Evolutionary conservation across 345 rosid species (phyloP).

Genomic region (Citrus trifoliata): DNA sequence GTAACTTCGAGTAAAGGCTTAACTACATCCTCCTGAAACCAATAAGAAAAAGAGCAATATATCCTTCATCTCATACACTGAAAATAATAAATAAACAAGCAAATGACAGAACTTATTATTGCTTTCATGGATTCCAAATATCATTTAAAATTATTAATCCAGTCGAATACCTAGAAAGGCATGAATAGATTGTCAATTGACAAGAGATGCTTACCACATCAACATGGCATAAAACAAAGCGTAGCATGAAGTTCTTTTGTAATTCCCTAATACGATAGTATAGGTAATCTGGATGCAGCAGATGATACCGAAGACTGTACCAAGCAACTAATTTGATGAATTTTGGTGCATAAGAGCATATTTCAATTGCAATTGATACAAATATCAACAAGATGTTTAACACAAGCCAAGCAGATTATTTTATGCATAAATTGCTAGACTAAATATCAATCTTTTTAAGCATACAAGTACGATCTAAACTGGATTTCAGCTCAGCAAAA

Average conservation of each 20-base stretch:
- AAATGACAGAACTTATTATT: not conserved
- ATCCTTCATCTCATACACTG: not conserved
- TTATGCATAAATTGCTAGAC: not conserved
- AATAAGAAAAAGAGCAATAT: constrained; percentile 8
- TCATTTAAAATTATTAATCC: not conserved
- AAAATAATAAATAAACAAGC: not conserved
- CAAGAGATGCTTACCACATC: constrained; percentile 64
- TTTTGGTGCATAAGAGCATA: not conserved
- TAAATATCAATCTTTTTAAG: not conserved
- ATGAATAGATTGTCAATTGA: not conserved
- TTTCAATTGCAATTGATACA: not conserved
- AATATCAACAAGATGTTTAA: not conserved
- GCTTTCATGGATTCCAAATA: not conserved
- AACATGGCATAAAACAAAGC: constrained; percentile 82
- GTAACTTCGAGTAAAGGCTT: constrained; percentile 84
- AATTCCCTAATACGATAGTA: constrained; percentile 87
- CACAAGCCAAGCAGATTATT: not conserved
- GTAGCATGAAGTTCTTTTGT: constrained; percentile 79
- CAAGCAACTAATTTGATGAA: constrained; percentile 10
- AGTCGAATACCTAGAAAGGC: not conserved
- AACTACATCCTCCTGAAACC: constrained; percentile 66
- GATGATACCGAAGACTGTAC: constrained; percentile 85
- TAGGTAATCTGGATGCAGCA: constrained; percentile 85
- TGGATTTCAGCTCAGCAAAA: not conserved
- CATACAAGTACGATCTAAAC: not conserved